Evolutionary conservation across 1,284 basidiomycete species (phyloP), one percentile per base, ranked within the genome.

Genomic region (Sanguinoderma infundibulare): DNA sequence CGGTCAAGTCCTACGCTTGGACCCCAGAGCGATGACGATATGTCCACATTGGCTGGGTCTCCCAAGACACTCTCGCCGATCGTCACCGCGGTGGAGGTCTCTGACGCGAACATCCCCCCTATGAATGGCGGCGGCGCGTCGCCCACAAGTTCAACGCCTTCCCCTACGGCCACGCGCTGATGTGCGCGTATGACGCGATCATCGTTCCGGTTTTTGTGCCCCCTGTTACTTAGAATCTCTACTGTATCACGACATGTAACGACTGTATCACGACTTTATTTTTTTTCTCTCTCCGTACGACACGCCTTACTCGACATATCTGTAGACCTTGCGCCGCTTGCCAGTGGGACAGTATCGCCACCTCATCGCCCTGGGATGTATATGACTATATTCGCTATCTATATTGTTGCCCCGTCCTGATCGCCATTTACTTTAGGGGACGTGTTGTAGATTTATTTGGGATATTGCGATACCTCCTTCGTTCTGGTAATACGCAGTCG

Each of bases 1-100:
- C 74, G 72, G 7, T 83, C 84, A 2, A 89, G 85, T 52, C 87
- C 89, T 1, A 78, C 69, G 1, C 58, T 75, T 3, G 71, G 65
- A 4, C 71, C 73, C 0, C 73, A 72, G 53, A 71, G 70, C 55
- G 73, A 75, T 54, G 73, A 75, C 50, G 73, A 73, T 15, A 49
- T 72, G 2, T 60, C 70, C 10, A 70, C 68, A 2, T 61, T 72
- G 20, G 64, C 62, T 8, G 67, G 64, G 36, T 74, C 73, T 1
- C 72, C 73, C 8, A 61, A 70, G 60, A 57, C 58, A 6, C 64
- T 71, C 7, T 72, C 71, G 0, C 70, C 72, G 10, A 57, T 62
- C n/a, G 58, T 66, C 15, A 59, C 69, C 22, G 60, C 62, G 7
- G 56, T 67, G n/a, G 72, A 72, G 9, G 70, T 70, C 1, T 59